Evolutionary conservation across 768 basidiomycete genomes (phyloP), one percentile per base, ranked within the genome.

Genomic region (Mycena sanguinolenta): DNA sequence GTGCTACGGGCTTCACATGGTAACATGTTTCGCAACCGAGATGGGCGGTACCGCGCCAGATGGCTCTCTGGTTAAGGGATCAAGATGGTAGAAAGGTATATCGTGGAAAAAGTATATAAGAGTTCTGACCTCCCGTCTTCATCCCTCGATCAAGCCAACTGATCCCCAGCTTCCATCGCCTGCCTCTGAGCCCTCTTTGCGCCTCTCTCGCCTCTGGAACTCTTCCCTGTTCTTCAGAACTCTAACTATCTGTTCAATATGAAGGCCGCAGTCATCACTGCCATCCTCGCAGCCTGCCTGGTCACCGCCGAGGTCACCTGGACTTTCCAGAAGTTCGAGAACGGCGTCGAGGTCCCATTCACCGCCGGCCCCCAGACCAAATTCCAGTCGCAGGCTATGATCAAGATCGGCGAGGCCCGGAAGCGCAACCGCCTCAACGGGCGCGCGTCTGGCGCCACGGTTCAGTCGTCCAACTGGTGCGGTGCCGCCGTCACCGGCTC

Each of bases 21-120:
- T 23, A n/a, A n/a, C n/a, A n/a, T n/a, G n/a, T n/a, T 58, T 38
- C 50, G 23, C 50, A 52, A 27, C 5, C 14, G 28, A 58, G 16
- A 58, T 38, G 23, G 57, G 39, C 34, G 25, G 36, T 39, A 39
- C 57, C 39, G 57, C n/a, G 57, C 38, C 4, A 32, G 57, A 58
- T 39, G 57, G 36, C 57, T 58, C n/a, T 58, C 36, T 58, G 57
- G 38, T 58, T 42, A 52, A 9, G 50, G 50, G 50, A 52, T 52
- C 50, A 52, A 52, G 50, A 52, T 27, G 25, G 50, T 38, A 58
- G 57, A 58, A n/a, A n/a, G n/a, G n/a, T n/a, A n/a, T n/a, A n/a
- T n/a, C n/a, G n/a, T n/a, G n/a, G n/a, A 58, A 58, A 44, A 58
- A 16, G 57, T 58, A 58, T 58, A 58, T 39, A 58, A 58, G 57